Evolutionary conservation across 495 filamentous ascomycete species (phyloP), one percentile per base, ranked within the genome.

Genomic region (Glarea lozoyensis): DNA sequence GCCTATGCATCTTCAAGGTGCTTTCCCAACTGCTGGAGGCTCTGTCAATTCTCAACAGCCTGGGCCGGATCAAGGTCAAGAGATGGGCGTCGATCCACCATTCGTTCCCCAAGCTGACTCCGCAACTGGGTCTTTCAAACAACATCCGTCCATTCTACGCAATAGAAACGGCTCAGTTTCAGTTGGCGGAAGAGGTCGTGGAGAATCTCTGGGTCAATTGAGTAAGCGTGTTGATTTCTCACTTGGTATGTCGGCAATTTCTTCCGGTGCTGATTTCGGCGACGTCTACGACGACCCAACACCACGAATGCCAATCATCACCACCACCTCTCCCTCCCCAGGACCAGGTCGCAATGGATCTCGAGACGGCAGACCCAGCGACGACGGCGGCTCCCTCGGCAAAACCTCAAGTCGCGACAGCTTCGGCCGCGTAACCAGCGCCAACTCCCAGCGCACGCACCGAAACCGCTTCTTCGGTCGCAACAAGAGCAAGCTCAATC

Each of bases 191-290:
- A 67, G 65, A 10, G 67, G 56, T 9, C 73, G 76, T 48, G 69
- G 66, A 25, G 77, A 78, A 36, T 78, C 81, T 17, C 75, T 86
- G 22, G 81, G 70, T 1, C 52, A 55, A 11, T 75, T 78, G 59
- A 68, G 67, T 37, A 78, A 78, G 30, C 78, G 82, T 20, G 79
- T 86, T 21, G 84, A 88, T 53, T 88, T 88, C 61, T 84, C 81
- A 4, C 67, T 86, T 4, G 84, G 84, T 19, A 82, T 85, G 64
- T 67, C 65, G 25, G 68, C 73, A 43, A 62, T 82, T 17, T 66
- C 68, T 10, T 67, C 74, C 9, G 70, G 65, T 25, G 82, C 84
- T 48, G 55, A 81, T 23, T 75, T 76, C 55, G 81, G 76, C 38
- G 84, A 89, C 50, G 72, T 88, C 3, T 84, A 77, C 52, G 76